Evolutionary conservation across 192 early-diverging fungal species (phyloP), one percentile per base, ranked within the genome.

Genomic region (Lobulomyces angularis): DNA sequence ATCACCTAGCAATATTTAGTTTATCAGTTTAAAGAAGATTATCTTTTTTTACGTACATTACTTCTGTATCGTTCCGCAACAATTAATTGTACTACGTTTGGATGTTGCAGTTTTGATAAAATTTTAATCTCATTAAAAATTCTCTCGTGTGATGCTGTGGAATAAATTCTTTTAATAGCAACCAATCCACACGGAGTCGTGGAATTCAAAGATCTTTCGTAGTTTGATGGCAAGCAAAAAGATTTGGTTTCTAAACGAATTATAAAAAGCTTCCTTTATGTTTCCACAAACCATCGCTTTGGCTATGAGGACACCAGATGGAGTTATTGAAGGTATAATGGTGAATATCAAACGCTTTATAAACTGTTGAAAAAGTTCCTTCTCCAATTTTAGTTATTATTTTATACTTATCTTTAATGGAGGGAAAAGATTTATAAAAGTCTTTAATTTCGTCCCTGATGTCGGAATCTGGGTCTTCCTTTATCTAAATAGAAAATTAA

Each of bases 321-420:
- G 55, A 45, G 51, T 91, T 90, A 33, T 84, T 74, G 51, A 82
- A 87, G 8, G 53, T 40, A 5, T 77, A 61, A 46, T 88, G 74
- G 23, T 72, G 56, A 7, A 83, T 48, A 45, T 96, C 88, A 9
- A 86, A 48, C 2, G 89, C 88, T 51, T 83, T 88, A 62, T 92
- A 96, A 2, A 96, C 91, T 0, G 81, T 79, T 50, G 82, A 84
- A 49, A 92, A 96, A 0, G 89, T 92, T 8, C 91, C 83, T 59
- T 87, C 83, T 20, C 86, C 86, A 55, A 87, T 88, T 53, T 81
- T 87, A 28, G 72, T 71, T 8, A 87, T 36, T 11, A 88, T 55
- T 21, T 62, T 61, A 48, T 80, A 90, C 22, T 78, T 69, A 3
- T 65, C 54, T 17, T 53, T 35, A 0, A 88, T 46, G 0, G 63